Percentiles rank a stretch among this genome's conserved stretches.
Evolutionary conservation across 2,329 filamentous ascomycete species (phyloP).

Genomic region (Myriosclerotinia scirpicola): DNA sequence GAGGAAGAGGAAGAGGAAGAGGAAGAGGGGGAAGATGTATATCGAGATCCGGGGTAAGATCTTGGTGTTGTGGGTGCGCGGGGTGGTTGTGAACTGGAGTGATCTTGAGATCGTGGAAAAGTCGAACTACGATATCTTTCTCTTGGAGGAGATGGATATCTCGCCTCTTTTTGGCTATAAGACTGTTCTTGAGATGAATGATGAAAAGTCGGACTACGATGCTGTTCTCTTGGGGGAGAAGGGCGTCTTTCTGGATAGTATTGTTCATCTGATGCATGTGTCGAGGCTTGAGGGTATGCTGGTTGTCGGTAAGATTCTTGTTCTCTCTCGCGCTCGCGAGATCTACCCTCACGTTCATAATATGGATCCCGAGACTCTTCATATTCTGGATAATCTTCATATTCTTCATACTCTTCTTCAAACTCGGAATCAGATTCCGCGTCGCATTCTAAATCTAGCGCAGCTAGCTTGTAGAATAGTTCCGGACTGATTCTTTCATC

Average conservation of each 20-base stretch:
- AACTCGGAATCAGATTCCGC: not conserved
- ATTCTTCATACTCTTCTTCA: not conserved
- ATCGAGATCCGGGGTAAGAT: not conserved
- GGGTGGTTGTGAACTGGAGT: not conserved
- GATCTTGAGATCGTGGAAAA: not conserved
- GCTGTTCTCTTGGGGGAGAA: not conserved
- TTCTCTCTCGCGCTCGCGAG: not conserved
- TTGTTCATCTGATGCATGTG: not conserved
- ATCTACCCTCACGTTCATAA: not conserved
- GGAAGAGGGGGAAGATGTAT: not conserved
- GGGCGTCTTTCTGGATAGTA: not conserved
- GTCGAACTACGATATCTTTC: not conserved
- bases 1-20: not conserved
- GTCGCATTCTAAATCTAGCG: not conserved
- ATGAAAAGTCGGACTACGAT: not conserved
- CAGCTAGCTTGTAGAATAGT: conserved; percentile 3
- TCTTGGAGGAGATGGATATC: not conserved
- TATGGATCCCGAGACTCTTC: not conserved
- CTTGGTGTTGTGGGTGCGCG: not conserved
- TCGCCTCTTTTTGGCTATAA: not conserved
- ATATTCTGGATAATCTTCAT: not conserved
- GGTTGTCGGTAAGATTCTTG: not conserved
- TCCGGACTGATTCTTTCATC: not conserved
- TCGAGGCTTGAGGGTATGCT: not conserved
- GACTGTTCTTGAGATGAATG: not conserved